Percentiles rank a stretch among this genome's conserved stretches.
phyloP scores from a whole-genome alignment of 2,329 filamentous ascomycete genomes.

The Tolypocladium guangdongense region DNA sequence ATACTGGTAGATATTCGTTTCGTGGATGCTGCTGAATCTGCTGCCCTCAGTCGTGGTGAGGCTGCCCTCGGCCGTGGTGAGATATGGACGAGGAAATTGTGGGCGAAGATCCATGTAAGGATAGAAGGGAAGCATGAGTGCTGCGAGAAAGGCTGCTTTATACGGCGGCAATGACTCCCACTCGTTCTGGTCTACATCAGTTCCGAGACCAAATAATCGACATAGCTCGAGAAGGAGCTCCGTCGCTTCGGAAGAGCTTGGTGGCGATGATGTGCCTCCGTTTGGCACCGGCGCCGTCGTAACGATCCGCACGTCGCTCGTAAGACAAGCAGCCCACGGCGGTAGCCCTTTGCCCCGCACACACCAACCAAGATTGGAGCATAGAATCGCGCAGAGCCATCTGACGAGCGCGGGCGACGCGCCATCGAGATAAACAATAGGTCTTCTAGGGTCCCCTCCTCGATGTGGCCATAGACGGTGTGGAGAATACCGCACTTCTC shows the following conservation, averaged over 20 bases:
- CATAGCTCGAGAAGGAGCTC: slow-evolving; percentile 1
- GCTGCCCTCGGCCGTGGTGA: too few relatives aligned
- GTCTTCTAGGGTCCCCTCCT: too few relatives aligned
- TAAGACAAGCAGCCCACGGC: background rate
- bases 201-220: background rate
- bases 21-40: too few relatives aligned
- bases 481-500: too few relatives aligned
- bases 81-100: background rate
- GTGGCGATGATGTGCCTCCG: background rate
- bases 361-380: too few relatives aligned
- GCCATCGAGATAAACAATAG: too few relatives aligned
- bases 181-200: background rate
- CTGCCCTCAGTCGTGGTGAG: too few relatives aligned
- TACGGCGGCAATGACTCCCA: background rate
- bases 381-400: too few relatives aligned
- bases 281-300: background rate
- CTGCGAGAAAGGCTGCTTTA: slow-evolving; percentile 1
- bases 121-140: slow-evolving; percentile 1
- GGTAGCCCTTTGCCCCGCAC: background rate
- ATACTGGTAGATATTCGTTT: too few relatives aligned
- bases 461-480: too few relatives aligned
- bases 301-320: background rate
- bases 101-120: background rate
- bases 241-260: background rate
- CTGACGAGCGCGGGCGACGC: too few relatives aligned